A percentile compares a stretch with the other conserved stretches of the same genome.
phyloP scores from a whole-genome alignment of 306 rosid species.

The Albizia julibrissin region DNA sequence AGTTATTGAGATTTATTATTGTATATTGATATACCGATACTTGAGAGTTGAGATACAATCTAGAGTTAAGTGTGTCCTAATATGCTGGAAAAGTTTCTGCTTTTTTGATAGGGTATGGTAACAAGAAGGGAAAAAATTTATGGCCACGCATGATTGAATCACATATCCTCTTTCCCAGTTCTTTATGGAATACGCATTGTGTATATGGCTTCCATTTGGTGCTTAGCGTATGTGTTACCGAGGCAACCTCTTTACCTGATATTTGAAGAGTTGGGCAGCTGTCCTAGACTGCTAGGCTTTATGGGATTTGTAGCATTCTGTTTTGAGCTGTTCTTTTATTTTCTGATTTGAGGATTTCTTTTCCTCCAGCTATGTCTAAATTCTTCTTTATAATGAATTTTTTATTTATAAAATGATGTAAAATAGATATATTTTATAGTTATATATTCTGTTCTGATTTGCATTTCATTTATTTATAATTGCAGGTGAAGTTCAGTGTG shows the following conservation, averaged over 20 bases:
- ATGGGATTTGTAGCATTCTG: background rate
- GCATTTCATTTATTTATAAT: conserved; percentile 23
- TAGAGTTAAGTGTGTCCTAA: background rate
- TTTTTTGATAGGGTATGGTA: background rate
- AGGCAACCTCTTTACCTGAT: background rate
- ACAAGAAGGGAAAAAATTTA: background rate
- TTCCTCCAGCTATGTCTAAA: background rate
- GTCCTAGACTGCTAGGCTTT: background rate
- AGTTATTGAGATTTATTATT: too few relatives aligned
- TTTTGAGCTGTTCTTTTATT: background rate
- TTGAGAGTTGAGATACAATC: background rate
- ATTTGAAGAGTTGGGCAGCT: background rate
- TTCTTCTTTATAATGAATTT: background rate
- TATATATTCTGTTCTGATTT: conserved; percentile 18
- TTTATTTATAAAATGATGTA: background rate
- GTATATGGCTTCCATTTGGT: background rate
- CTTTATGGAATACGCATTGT: background rate
- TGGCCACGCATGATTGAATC: background rate
- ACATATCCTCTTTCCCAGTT: background rate
- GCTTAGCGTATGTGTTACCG: background rate
- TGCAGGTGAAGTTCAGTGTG: conserved; percentile 92
- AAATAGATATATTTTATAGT: conserved; percentile 4
- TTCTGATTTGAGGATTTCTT: background rate
- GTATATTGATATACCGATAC: background rate
- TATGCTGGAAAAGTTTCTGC: background rate